These are phyloP conservation scores for Aspergillus incahuasiensis DNA, from an alignment of 495 filamentous ascomycete genomes.

Conservation along the genomic window DNA sequence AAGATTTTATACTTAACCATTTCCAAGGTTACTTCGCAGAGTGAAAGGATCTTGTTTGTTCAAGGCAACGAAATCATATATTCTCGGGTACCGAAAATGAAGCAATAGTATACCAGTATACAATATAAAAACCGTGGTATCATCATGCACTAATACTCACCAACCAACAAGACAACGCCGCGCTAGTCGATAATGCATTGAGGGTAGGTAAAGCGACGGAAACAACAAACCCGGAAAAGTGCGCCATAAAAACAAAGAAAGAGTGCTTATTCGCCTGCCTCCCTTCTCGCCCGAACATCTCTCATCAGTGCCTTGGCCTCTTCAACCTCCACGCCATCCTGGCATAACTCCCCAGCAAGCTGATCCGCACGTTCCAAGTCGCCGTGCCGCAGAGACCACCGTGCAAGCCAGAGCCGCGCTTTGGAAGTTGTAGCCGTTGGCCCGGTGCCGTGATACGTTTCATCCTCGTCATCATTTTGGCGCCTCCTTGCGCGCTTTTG, in stretches of 20 bases:
- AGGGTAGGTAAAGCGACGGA: conserved; percentile 9
- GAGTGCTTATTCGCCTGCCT: conserved; percentile 32
- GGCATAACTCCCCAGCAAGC: conserved; percentile 82
- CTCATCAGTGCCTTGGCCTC: conserved; percentile 94
- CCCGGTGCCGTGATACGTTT: conserved; percentile 55
- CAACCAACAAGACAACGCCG: not conserved
- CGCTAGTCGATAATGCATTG: conserved; percentile 16
- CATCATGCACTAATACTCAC: not conserved
- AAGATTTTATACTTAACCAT: too few species aligned
- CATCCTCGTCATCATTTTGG: conserved; percentile 32
- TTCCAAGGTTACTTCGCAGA: too few species aligned
- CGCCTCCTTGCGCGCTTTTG: conserved; percentile 12
- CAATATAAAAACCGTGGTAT: not conserved
- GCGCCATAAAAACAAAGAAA: conserved; percentile 6
- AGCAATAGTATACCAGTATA: not conserved
- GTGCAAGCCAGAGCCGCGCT: conserved; percentile 90
- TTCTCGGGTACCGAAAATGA: not conserved
- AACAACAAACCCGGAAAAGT: not conserved
- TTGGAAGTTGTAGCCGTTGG: conserved; percentile 86
- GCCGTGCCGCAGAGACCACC: conserved; percentile 67
- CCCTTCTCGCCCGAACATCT: conserved; percentile 78
- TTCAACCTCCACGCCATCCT: conserved; percentile 96
- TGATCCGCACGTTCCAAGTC: conserved; percentile 73
- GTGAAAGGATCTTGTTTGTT: too few species aligned
- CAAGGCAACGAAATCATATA: too few species aligned